These are phyloP conservation scores for Amaranthus palmeri DNA, from an alignment of 148 eudicot species.

Conservation along the genomic window DNA sequence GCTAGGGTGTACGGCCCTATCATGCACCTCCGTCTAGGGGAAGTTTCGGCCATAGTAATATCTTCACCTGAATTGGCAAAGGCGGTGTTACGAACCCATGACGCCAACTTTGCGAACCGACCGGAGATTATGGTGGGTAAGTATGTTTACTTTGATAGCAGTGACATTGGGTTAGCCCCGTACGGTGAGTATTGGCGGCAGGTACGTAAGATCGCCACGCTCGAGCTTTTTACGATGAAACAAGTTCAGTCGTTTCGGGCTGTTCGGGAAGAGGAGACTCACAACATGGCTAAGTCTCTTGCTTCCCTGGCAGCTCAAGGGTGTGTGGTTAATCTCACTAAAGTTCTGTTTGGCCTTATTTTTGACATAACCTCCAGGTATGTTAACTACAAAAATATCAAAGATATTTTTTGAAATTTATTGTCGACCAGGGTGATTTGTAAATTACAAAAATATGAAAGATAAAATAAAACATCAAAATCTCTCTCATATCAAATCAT, in stretches of 20 bases:
- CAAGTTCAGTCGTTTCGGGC: not conserved
- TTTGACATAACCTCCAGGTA: constrained; percentile 9
- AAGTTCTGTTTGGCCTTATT: not conserved
- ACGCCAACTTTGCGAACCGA: constrained; percentile 7
- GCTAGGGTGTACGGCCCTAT: not conserved
- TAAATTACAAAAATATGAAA: too few relatives aligned
- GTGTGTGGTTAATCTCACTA: not conserved
- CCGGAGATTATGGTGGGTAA: not conserved
- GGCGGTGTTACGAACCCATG: constrained; percentile 22
- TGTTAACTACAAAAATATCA: too few relatives aligned
- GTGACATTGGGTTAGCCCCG: not conserved
- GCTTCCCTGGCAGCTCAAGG: not conserved
- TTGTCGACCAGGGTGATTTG: too few relatives aligned
- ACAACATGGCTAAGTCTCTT: not conserved
- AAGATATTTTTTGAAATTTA: too few relatives aligned
- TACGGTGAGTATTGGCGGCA: constrained; percentile 12
- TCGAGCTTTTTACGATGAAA: not conserved
- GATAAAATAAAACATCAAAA: too few relatives aligned
- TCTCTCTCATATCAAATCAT: too few relatives aligned
- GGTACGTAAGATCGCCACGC: not conserved
- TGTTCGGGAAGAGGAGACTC: constrained; percentile 1
- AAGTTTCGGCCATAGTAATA: constrained; percentile 13
- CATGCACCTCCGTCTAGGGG: constrained; percentile 18
- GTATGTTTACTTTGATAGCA: constrained; percentile 2
- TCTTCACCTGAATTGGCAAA: constrained; percentile 19